Evolutionary conservation across 345 rosid species (phyloP).

Genomic region (Eutrema yunnanense): DNA sequence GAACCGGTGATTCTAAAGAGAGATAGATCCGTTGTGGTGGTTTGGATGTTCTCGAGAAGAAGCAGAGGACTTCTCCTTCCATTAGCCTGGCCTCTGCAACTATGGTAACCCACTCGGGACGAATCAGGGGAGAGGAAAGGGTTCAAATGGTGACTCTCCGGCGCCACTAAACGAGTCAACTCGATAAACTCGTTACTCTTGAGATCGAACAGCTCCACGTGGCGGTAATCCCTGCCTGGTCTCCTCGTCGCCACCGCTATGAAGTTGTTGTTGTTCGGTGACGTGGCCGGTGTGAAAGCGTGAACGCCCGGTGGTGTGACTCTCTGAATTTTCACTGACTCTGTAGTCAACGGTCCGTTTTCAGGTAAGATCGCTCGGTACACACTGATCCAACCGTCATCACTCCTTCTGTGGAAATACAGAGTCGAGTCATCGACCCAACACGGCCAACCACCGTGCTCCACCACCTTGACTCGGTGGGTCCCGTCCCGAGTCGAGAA

Average conservation of each 20-base stretch:
- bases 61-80: constrained; percentile 38
- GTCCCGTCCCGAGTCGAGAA: constrained; percentile 75
- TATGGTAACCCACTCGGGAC: constrained; percentile 69
- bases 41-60: constrained; percentile 55
- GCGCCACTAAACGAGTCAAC: constrained; percentile 65
- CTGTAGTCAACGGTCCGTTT: constrained; percentile 24
- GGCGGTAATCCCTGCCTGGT: constrained; percentile 53
- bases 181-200: constrained; percentile 47
- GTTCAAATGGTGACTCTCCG: constrained; percentile 65
- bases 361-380: constrained; percentile 48
- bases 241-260: constrained; percentile 77
- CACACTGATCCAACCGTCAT: constrained; percentile 74
- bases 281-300: constrained; percentile 88
- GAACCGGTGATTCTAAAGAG: constrained; percentile 84
- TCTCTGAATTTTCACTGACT: constrained; percentile 47
- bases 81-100: constrained; percentile 52
- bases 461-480: constrained; percentile 61
- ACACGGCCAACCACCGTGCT: constrained; percentile 90
- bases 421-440: constrained; percentile 77
- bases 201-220: constrained; percentile 67
- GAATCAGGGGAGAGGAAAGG: constrained; percentile 86
- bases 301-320: constrained; percentile 82
- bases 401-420: constrained; percentile 66
- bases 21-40: constrained; percentile 47
- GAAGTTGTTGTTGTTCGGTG: constrained; percentile 65